Conservation (phyloP, 768 basidiomycete genomes). For the Trichaptum fuscoviolaceum region DNA sequence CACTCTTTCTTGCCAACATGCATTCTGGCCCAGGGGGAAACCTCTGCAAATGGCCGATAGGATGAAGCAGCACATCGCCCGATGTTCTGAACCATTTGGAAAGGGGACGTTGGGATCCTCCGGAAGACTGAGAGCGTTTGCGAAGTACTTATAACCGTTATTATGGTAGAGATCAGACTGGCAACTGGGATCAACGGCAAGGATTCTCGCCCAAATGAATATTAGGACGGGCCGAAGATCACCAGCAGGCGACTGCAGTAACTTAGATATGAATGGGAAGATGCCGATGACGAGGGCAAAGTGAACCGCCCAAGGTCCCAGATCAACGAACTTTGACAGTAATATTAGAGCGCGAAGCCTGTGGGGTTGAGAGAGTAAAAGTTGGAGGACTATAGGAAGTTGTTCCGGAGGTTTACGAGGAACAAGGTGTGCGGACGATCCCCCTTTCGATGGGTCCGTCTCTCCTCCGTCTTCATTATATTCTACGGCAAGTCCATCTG, state of each 20-base stretch:
- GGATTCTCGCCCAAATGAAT: constrained; percentile 97
- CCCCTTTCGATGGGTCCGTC: constrained; percentile 8
- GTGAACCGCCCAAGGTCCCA: constrained; percentile 98
- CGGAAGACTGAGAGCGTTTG: constrained; percentile 62
- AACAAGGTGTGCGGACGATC: constrained; percentile 42
- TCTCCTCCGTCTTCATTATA: constrained; percentile 4
- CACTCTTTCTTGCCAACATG: constrained; percentile 74
- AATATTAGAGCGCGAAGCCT: constrained; percentile 93
- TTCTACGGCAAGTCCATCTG: constrained; percentile 5
- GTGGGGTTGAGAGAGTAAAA: constrained; percentile 93
- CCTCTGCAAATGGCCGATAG: constrained; percentile 87
- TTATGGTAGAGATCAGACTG: constrained; percentile 86
- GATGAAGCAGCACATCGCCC: constrained; percentile 98
- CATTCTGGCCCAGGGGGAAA: constrained; percentile 79
- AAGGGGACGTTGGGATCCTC: constrained; percentile 57
- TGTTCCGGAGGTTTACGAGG: constrained; percentile 94
- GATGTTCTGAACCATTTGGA: constrained; percentile 94
- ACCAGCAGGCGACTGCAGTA: constrained; percentile 89
- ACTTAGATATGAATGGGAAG: constrained; percentile 96
- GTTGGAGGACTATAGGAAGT: constrained; percentile 95
- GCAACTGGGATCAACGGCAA: constrained; percentile 92
- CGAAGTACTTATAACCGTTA: constrained; percentile 82
- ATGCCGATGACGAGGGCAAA: constrained; percentile 95
- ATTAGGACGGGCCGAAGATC: constrained; percentile 97
- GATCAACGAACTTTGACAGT: constrained; percentile 94